Conservation (phyloP, 2,329 filamentous ascomycete genomes). For the Cytospora piceicola region DNA sequence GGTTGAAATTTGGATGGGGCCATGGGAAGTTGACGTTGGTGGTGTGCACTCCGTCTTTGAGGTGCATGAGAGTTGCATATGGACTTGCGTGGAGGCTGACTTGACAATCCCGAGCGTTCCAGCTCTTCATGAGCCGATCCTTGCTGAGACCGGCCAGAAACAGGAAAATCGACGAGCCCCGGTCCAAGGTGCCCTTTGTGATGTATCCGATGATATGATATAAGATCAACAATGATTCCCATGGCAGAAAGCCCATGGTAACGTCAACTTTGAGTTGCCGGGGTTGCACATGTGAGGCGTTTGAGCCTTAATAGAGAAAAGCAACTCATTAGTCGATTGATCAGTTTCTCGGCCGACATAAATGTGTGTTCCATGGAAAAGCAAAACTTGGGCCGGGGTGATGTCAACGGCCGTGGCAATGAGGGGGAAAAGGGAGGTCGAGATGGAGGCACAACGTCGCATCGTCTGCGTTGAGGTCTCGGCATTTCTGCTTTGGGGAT, state of each 20-base stretch:
- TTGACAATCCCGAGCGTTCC: slow-evolving; percentile 24
- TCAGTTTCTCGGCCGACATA: neutral
- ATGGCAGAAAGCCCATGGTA: neutral
- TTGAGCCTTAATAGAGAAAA: slow-evolving; percentile 4
- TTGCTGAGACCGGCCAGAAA: slow-evolving; percentile 16
- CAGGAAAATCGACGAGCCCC: neutral
- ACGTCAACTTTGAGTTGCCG: neutral
- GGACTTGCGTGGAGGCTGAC: slow-evolving; percentile 28
- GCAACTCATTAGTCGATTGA: slow-evolving; percentile 6
- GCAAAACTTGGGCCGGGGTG: neutral
- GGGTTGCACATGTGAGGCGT: neutral
- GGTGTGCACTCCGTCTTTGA: slow-evolving; percentile 24
- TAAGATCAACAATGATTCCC: neutral
- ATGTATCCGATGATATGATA: neutral
- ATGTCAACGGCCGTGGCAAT: neutral
- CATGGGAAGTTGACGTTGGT: neutral
- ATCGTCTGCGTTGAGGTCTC: slow-evolving; percentile 18
- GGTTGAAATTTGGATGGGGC: neutral
- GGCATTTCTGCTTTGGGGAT: slow-evolving; percentile 17
- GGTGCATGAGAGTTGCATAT: slow-evolving; percentile 26
- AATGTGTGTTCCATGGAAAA: neutral
- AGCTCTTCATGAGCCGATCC: slow-evolving; percentile 14
- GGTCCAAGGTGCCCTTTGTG: neutral
- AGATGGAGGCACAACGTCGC: slow-evolving; percentile 21
- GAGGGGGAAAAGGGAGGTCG: neutral